Conservation (phyloP, 2,329 filamentous ascomycete genomes). For the Lecanosticta acicola region DNA sequence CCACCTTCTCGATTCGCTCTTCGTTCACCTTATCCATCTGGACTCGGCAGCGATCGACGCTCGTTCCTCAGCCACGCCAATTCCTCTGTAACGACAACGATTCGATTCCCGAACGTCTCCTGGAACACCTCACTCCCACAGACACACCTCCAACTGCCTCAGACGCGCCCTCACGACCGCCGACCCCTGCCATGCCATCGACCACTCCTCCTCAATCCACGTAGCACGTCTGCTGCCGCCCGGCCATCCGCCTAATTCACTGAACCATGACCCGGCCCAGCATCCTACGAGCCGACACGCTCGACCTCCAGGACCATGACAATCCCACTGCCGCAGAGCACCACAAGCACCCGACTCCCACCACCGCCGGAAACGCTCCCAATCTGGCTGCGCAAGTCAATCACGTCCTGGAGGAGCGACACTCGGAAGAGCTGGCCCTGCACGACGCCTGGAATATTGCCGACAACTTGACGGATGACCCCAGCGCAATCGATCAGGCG, state of each 20-base stretch:
- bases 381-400: constrained; percentile 83
- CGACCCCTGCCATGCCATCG: constrained; percentile 7
- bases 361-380: constrained; percentile 54
- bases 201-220: not conserved
- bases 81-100: not conserved
- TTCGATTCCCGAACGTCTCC: too few relatives aligned
- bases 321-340: constrained; percentile 82
- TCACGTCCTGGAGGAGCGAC: constrained; percentile 68
- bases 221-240: constrained; percentile 2
- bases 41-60: not conserved
- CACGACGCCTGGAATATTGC: constrained; percentile 49
- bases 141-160: not conserved
- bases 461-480: constrained; percentile 36
- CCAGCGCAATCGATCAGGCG: constrained; percentile 44
- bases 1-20: too few relatives aligned
- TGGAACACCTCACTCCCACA: not conserved
- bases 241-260: not conserved
- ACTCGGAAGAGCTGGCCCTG: constrained; percentile 64
- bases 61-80: not conserved
- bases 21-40: not conserved
- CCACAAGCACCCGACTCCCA: constrained; percentile 50
- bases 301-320: constrained; percentile 83
- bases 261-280: constrained; percentile 21
- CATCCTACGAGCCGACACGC: constrained; percentile 61
- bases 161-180: not conserved